phyloP scores from a whole-genome alignment of 2,329 filamentous ascomycete genomes.

The Aspergillus sp. region DNA sequence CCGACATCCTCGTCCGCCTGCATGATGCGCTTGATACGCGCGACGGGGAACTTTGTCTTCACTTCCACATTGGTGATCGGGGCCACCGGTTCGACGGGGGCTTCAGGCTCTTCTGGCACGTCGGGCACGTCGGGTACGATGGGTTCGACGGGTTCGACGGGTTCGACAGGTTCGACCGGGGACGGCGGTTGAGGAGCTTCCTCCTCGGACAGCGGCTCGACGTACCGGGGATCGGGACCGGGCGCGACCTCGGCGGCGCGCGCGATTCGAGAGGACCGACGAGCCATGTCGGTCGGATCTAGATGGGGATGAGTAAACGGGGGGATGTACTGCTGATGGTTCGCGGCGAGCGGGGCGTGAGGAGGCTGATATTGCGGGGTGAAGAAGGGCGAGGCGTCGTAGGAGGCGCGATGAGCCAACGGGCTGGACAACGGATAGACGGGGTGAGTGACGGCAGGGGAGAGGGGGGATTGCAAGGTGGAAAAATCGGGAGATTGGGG shows the following conservation, averaged over 20 bases:
- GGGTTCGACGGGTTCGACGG: too few species aligned
- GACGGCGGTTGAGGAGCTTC: conserved; percentile 12
- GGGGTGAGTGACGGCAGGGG: conserved; percentile 32
- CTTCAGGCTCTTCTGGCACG: conserved; percentile 7
- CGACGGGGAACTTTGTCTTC: conserved; percentile 93
- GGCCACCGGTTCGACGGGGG: conserved; percentile 19
- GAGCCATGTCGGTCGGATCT: conserved; percentile 40
- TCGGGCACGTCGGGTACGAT: neutral
- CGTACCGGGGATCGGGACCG: conserved; percentile 22
- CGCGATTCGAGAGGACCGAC: conserved; percentile 40
- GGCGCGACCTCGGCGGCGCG: conserved; percentile 31
- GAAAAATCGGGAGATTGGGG: conserved; percentile 54
- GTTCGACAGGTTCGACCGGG: neutral
- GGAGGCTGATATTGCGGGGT: conserved; percentile 34
- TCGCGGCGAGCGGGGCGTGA: conserved; percentile 23
- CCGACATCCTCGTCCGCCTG: conserved; percentile 98
- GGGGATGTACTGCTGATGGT: conserved; percentile 38
- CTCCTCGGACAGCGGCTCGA: conserved; percentile 26
- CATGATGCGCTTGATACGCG: conserved; percentile 98
- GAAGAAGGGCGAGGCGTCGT: conserved; percentile 50
- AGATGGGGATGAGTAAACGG: conserved; percentile 25
- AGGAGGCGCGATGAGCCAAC: conserved; percentile 41
- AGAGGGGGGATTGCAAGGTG: conserved; percentile 44
- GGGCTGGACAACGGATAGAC: conserved; percentile 34
- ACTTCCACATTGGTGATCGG: conserved; percentile 59